Evolutionary conservation across 2,329 filamentous ascomycete species (phyloP).

Genomic region (Aureobasidium sp.): DNA sequence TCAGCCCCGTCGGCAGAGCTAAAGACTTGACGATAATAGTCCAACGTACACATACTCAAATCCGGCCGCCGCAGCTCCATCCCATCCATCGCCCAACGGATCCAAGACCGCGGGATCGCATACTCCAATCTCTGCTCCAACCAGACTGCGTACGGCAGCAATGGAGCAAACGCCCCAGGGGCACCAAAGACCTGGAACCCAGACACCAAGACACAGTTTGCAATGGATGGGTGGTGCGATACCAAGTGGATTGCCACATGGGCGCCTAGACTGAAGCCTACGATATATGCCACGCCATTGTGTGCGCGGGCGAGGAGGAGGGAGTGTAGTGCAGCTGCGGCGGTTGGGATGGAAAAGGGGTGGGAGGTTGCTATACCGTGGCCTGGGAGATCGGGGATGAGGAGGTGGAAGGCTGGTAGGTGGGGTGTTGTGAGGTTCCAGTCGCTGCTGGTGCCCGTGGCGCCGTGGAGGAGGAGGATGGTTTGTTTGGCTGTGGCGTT

Average conservation of each 20-base stretch:
- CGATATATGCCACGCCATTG: not conserved
- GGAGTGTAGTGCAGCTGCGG: not conserved
- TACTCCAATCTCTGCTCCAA: not conserved
- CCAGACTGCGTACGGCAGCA: not conserved
- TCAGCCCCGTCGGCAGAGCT: not conserved
- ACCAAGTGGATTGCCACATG: not conserved
- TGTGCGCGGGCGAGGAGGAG: not conserved
- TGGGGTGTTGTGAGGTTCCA: not conserved
- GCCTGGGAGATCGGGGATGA: not conserved
- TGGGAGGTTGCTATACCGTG: not conserved
- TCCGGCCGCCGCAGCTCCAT: not conserved
- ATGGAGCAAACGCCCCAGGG: not conserved
- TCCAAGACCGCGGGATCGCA: not conserved
- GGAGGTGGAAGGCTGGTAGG: not conserved
- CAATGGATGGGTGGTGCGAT: not conserved
- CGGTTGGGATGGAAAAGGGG: not conserved
- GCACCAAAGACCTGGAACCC: not conserved
- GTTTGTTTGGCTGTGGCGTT: not conserved
- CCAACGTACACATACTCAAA: not conserved
- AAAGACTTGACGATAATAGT: not conserved
- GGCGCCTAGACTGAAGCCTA: slow-evolving; percentile 4
- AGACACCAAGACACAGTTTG: not conserved
- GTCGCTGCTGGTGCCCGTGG: not conserved
- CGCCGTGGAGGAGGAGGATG: not conserved
- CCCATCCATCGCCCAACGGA: not conserved